Evolutionary conservation across 106 monocot species (phyloP).

Genomic region (Dioscorea zingiberensis): DNA sequence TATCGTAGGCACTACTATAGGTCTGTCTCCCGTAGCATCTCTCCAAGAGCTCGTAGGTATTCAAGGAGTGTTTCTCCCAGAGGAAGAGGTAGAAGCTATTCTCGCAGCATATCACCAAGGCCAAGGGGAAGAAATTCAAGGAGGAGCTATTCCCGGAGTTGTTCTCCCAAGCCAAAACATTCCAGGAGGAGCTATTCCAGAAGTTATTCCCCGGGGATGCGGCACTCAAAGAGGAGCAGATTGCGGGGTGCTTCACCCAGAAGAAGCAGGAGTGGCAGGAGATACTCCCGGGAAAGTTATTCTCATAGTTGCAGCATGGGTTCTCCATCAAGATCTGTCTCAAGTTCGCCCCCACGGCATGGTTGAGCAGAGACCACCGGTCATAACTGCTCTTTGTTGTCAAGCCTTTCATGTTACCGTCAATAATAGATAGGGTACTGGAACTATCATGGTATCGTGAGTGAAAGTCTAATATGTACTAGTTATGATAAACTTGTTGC

Average conservation of each 20-base stretch:
- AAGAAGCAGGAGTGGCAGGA: constrained; percentile 7
- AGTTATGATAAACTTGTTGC: too few species aligned
- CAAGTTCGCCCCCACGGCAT: constrained; percentile 3
- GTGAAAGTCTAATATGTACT: too few species aligned
- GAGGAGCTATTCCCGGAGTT: constrained; percentile 29
- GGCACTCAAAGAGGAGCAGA: constrained; percentile 11
- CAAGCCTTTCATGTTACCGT: too few species aligned
- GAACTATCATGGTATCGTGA: too few species aligned
- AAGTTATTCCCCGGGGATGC: constrained; percentile 8
- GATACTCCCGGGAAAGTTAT: constrained; percentile 50
- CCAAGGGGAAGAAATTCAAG: constrained; percentile 9
- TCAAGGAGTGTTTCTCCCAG: constrained; percentile 19
- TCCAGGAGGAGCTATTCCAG: constrained; percentile 25
- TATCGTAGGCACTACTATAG: constrained; percentile 10
- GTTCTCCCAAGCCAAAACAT: background rate
- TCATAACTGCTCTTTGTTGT: too few species aligned
- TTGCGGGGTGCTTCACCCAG: constrained; percentile 10
- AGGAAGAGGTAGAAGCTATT: constrained; percentile 26
- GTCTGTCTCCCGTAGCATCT: constrained; percentile 21
- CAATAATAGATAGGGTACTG: too few species aligned
- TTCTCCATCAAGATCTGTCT: constrained; percentile 18
- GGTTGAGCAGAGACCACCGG: too few species aligned
- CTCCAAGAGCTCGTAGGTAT: constrained; percentile 5
- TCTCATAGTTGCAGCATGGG: constrained; percentile 41
- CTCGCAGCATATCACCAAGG: constrained; percentile 33